Evolutionary conservation across 2,329 filamentous ascomycete species (phyloP).

Genomic region (Fusarium praegraminearum): DNA sequence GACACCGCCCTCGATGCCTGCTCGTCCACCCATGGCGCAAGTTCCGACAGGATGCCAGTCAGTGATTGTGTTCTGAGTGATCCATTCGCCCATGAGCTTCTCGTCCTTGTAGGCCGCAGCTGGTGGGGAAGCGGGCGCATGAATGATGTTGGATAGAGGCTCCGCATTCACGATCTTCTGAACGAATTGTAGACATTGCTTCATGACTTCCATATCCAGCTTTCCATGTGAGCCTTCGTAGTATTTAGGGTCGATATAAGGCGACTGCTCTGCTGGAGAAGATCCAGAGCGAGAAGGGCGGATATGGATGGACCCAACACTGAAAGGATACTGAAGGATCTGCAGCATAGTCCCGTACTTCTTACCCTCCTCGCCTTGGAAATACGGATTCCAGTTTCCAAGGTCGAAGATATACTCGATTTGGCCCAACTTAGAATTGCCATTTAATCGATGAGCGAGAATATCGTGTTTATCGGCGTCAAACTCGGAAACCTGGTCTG

Average conservation of each 20-base stretch:
- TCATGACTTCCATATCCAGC: constrained; percentile 59
- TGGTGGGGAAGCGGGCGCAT: constrained; percentile 44
- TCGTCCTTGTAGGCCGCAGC: constrained; percentile 34
- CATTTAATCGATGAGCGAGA: constrained; percentile 50
- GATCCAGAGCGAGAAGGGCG: constrained; percentile 27
- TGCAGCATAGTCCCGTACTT: constrained; percentile 62
- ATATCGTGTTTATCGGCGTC: constrained; percentile 48
- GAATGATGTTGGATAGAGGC: constrained; percentile 55
- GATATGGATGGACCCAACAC: constrained; percentile 62
- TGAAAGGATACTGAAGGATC: constrained; percentile 65
- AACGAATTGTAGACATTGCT: constrained; percentile 55
- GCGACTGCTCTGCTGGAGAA: constrained; percentile 44
- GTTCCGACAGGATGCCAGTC: constrained; percentile 58
- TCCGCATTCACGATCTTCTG: constrained; percentile 54
- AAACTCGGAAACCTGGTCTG: constrained; percentile 36
- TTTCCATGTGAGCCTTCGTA: constrained; percentile 55
- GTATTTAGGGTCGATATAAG: constrained; percentile 58
- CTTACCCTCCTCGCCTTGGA: constrained; percentile 53
- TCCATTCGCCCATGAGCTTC: constrained; percentile 42
- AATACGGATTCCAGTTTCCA: constrained; percentile 59
- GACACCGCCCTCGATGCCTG: constrained; percentile 49
- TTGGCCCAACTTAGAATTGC: constrained; percentile 55
- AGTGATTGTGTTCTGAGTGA: constrained; percentile 48
- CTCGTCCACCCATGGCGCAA: constrained; percentile 51
- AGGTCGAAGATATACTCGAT: constrained; percentile 63